Evolutionary conservation across 2,329 filamentous ascomycete genomes (phyloP).

Genomic region (Pleomassaria siparia): DNA sequence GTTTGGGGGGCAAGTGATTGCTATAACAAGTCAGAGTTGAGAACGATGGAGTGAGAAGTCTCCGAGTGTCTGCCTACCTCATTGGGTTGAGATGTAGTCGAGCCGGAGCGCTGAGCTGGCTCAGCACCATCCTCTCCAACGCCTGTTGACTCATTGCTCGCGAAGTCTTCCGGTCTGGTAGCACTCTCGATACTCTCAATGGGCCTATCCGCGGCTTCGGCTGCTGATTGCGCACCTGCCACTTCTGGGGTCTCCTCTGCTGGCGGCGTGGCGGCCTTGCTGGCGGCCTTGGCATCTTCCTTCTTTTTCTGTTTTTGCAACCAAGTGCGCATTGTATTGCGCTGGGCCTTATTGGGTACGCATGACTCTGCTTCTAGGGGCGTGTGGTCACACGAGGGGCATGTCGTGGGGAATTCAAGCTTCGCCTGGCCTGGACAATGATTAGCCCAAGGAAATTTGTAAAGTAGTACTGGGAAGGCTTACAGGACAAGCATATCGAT

Average conservation of each 20-base stretch:
- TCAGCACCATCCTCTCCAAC: conserved; percentile 16
- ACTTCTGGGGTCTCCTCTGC: conserved; percentile 21
- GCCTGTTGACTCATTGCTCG: conserved; percentile 11
- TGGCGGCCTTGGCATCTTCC: conserved; percentile 37
- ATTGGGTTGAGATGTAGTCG: conserved; percentile 19
- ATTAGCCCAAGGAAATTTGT: conserved; percentile 7
- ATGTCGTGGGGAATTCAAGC: conserved; percentile 71
- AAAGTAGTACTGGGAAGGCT: conserved; percentile 30
- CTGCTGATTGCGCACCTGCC: conserved; percentile 22
- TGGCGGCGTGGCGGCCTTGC: conserved; percentile 30
- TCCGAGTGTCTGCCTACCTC: conserved; percentile 23
- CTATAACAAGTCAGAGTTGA: neutral
- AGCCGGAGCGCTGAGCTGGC: conserved; percentile 17
- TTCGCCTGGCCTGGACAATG: conserved; percentile 29
- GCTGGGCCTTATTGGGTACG: conserved; percentile 84
- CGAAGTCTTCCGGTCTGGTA: conserved; percentile 13
- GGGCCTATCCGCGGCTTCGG: conserved; percentile 26
- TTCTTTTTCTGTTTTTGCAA: conserved; percentile 82
- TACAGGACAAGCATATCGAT: conserved; percentile 88
- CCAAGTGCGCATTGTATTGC: conserved; percentile 89
- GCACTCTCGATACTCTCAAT: conserved; percentile 32
- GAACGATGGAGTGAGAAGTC: neutral
- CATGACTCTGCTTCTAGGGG: conserved; percentile 85
- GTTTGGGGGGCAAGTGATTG: neutral
- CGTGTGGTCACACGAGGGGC: conserved; percentile 90